These are phyloP conservation scores for Populus hybrid DNA, from an alignment of 441 rosid genomes.

Conservation along the genomic window DNA sequence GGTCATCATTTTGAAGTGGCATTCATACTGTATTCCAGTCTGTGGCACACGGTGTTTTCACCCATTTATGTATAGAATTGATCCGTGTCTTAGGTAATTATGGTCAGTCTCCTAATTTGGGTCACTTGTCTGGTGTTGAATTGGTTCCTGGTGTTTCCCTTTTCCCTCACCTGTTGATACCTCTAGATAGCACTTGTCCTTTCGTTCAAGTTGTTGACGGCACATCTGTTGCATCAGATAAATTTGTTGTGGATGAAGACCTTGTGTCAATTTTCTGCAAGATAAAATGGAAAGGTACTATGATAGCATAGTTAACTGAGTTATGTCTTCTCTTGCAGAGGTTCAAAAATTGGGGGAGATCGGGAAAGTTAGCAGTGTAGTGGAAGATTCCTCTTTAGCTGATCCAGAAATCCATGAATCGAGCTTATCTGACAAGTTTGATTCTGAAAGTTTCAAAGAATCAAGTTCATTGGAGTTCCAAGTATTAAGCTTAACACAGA, in stretches of 20 bases:
- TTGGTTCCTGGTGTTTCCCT: background rate
- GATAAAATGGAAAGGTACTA: background rate
- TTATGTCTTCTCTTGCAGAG: conserved; percentile 46
- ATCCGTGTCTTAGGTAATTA: background rate
- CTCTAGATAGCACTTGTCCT: background rate
- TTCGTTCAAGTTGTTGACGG: background rate
- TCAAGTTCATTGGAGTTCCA: conserved; percentile 40
- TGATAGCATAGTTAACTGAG: conserved; percentile 7
- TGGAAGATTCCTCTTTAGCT: conserved; percentile 24
- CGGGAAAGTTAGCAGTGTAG: conserved; percentile 40
- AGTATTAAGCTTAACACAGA: conserved; percentile 44
- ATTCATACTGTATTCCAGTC: background rate
- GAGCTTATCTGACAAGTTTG: conserved; percentile 35
- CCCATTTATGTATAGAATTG: background rate
- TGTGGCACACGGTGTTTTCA: no score
- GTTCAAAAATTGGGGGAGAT: conserved; percentile 60
- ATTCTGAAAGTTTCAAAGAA: conserved; percentile 26
- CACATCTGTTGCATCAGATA: background rate
- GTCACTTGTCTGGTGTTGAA: background rate
- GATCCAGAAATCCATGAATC: conserved; percentile 32
- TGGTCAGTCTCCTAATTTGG: background rate
- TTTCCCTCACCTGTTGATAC: background rate
- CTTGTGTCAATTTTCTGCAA: background rate
- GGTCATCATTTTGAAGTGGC: background rate
- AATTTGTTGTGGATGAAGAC: conserved; percentile 1